Evolutionary conservation across 176 grass and related monocot species (phyloP).

Genomic region (Canna indica): DNA sequence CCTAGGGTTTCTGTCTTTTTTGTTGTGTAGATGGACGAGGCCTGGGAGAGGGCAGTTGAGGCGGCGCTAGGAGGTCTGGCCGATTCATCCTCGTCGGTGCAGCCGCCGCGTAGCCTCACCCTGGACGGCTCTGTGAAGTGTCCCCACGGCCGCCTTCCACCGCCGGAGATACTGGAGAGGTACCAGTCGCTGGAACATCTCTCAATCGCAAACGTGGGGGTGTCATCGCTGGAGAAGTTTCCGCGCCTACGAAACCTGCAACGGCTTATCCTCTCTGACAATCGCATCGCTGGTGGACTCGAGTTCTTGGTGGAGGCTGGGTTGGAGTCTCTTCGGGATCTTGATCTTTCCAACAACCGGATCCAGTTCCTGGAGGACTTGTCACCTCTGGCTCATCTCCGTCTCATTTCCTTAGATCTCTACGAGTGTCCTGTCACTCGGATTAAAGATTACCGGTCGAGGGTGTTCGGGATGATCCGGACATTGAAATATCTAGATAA

Average conservation of each 20-base stretch:
- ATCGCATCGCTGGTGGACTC: conserved; percentile 79
- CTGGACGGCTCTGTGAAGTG: conserved; percentile 90
- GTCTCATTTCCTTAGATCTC: conserved; percentile 79
- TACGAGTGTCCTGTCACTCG: conserved; percentile 86
- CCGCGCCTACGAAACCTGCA: conserved; percentile 70
- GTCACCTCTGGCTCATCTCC: conserved; percentile 59
- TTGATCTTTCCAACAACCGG: conserved; percentile 90
- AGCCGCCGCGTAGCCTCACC: conserved; percentile 62
- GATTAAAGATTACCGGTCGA: conserved; percentile 82
- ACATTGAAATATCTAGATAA: conserved; percentile 86
- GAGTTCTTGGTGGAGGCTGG: conserved; percentile 76
- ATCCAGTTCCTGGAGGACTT: conserved; percentile 77
- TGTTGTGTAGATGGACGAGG: conserved; percentile 51
- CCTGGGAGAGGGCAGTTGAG: conserved; percentile 92
- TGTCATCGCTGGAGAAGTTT: conserved; percentile 68
- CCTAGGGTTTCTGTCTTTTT: not conserved
- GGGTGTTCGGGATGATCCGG: conserved; percentile 75
- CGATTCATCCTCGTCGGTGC: conserved; percentile 25
- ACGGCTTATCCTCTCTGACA: conserved; percentile 82
- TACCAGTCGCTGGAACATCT: conserved; percentile 81
- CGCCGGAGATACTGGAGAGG: conserved; percentile 64
- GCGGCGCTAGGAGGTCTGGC: conserved; percentile 41
- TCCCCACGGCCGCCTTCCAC: conserved; percentile 59
- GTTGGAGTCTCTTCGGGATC: conserved; percentile 61
- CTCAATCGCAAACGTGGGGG: conserved; percentile 76